Evolutionary conservation across 2,329 filamentous ascomycete species (phyloP).

Genomic region (Stachybotrys echinatus): DNA sequence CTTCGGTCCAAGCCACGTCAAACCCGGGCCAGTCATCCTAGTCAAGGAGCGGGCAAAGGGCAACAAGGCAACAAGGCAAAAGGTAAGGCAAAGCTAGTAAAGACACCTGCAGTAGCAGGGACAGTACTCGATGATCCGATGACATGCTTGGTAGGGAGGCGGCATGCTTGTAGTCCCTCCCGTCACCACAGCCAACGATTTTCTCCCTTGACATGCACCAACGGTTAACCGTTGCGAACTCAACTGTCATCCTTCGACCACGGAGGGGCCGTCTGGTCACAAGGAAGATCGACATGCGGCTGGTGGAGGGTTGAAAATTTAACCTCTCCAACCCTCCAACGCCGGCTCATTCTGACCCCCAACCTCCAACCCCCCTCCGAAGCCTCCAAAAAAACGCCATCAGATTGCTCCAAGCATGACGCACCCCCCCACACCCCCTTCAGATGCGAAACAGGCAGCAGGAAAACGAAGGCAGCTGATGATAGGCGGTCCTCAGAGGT

Average conservation of each 20-base stretch:
- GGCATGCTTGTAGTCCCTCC: too few relatives aligned
- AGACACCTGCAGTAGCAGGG: too few relatives aligned
- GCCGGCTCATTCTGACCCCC: too few relatives aligned
- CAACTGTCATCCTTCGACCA: not conserved
- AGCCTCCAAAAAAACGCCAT: not conserved
- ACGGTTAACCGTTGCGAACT: not conserved
- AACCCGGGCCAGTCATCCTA: too few relatives aligned
- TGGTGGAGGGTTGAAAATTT: not conserved
- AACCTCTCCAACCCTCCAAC: not conserved
- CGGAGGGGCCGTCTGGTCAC: not conserved
- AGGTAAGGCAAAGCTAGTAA: too few relatives aligned
- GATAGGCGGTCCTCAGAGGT: not conserved
- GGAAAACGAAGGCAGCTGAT: not conserved
- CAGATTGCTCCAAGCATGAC: not conserved
- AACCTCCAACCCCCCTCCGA: too few relatives aligned
- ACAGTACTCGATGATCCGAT: too few relatives aligned
- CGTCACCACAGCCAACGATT: too few relatives aligned
- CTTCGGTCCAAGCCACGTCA: not conserved
- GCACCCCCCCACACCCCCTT: not conserved
- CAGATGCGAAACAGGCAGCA: not conserved
- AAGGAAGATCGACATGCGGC: not conserved
- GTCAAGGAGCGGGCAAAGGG: too few relatives aligned
- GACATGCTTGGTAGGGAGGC: too few relatives aligned
- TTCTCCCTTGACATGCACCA: not conserved
- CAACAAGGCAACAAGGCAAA: too few relatives aligned